These are phyloP conservation scores for Pleurotus pulmonarius DNA, from an alignment of 768 basidiomycete genomes.

Conservation along the genomic window DNA sequence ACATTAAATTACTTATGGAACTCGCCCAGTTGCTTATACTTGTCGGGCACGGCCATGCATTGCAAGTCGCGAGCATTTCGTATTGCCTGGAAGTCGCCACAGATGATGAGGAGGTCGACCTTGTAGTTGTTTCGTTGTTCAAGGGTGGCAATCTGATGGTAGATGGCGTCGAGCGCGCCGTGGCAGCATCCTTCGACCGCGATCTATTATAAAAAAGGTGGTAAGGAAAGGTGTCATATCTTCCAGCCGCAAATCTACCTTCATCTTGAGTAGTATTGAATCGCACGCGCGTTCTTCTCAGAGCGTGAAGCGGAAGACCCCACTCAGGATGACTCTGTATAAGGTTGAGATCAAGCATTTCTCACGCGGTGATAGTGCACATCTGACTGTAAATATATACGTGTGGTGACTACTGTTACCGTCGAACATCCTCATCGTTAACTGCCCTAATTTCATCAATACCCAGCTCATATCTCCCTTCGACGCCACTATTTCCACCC, in stretches of 20 bases:
- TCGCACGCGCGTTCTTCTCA: no score
- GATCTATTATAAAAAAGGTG: constrained; percentile 39
- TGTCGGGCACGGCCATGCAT: constrained; percentile 88
- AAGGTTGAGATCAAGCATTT: no score
- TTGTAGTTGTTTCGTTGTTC: constrained; percentile 60
- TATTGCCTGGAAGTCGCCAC: constrained; percentile 95
- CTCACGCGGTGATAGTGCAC: no score
- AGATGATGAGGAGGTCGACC: constrained; percentile 85
- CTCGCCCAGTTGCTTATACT: constrained; percentile 80
- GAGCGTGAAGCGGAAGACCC: no score
- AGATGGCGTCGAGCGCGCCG: constrained; percentile 87
- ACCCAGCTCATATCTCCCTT: constrained; percentile 79
- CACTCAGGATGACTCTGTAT: no score
- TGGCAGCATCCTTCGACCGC: constrained; percentile 96
- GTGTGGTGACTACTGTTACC: no score
- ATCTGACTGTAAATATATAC: no score
- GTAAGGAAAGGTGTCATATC: no score
- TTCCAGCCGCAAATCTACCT: no score
- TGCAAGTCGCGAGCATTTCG: constrained; percentile 81
- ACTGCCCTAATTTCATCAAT: constrained; percentile 80
- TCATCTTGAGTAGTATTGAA: no score
- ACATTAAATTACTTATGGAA: constrained; percentile 66
- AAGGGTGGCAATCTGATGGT: constrained; percentile 60
- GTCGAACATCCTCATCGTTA: constrained; percentile 59
- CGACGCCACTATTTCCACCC: constrained; percentile 74